Evolutionary conservation across 208 protist species (phyloP), one percentile per base, ranked within the genome.

Genomic region (Leptomonas pyrrhocoris): DNA sequence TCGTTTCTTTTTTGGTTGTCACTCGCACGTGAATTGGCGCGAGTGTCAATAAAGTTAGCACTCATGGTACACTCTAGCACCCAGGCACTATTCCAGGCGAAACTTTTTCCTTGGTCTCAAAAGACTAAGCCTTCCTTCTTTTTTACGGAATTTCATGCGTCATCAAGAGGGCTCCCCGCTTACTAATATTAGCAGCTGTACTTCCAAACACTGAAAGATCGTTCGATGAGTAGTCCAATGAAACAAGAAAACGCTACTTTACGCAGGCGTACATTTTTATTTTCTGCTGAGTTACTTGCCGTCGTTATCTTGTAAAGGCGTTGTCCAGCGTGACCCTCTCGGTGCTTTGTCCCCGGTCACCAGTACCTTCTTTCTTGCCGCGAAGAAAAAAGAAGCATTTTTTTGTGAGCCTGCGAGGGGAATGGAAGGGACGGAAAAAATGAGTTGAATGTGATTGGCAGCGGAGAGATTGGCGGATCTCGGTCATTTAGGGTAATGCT

Each of bases 1-100:
- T 48, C 16, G 11, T 48, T 61, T 70, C 49, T 68, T 43, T 57
- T 25, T 64, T 36, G 45, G 16, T 73, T 56, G 57, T n/a, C 43
- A 48, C 43, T 48, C 43, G 5, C 43, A 48, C 11, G 5, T 48
- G 5, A 48, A 18, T 15, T 48, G 43, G 43, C 43, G 43, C 16
- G 43, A n/a, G 16, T n/a, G 16, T 48, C 43, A n/a, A 48, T n/a
- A n/a, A n/a, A 19, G 16, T n/a, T 48, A 48, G 18, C 16, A n/a
- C 16, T 48, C 43, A 48, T n/a, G 43, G 18, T 48, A 12, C 18
- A 48, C 18, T 48, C 43, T 19, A n/a, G 18, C 43, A 48, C 43
- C 4, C 43, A 12, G 16, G 43, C 43, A 48, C 27, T 60, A 30
- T 62, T 45, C 36, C 38, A 21, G 28, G 30, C 2, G 15, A 45